phyloP scores from a whole-genome alignment of 768 basidiomycete genomes.

The Lyophyllum decastes region DNA sequence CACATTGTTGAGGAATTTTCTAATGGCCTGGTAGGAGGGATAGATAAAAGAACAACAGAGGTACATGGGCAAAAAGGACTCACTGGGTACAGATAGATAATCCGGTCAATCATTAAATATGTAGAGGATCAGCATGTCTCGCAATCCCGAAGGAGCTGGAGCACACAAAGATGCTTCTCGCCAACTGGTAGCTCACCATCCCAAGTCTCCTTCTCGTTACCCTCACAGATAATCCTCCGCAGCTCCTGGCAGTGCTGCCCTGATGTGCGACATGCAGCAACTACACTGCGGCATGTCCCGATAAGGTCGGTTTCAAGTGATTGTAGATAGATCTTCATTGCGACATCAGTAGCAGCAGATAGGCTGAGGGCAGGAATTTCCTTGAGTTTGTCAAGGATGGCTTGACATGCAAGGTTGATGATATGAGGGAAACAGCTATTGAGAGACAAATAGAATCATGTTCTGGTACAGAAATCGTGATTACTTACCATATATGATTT shows the following conservation, averaged over 20 bases:
- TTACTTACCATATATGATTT: slow-evolving; percentile 10
- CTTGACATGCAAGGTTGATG: slow-evolving; percentile 26
- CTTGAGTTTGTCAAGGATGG: slow-evolving; percentile 15
- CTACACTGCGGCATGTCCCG: slow-evolving; percentile 20
- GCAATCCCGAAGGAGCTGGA: slow-evolving; percentile 30
- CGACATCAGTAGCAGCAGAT: neutral
- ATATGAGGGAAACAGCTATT: slow-evolving; percentile 30
- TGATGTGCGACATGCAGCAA: slow-evolving; percentile 31
- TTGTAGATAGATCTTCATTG: slow-evolving; percentile 11
- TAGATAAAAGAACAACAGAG: slow-evolving; percentile 3
- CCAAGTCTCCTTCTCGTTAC: slow-evolving; percentile 22
- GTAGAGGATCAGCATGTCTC: slow-evolving; percentile 37
- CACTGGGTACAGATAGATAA: slow-evolving; percentile 33
- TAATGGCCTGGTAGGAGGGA: slow-evolving; percentile 19
- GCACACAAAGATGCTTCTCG: slow-evolving; percentile 8
- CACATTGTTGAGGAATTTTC: slow-evolving; percentile 17
- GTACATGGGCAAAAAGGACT: slow-evolving; percentile 1
- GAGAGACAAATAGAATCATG: neutral
- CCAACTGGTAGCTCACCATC: slow-evolving; percentile 1
- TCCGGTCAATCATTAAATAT: slow-evolving; percentile 33
- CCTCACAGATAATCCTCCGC: slow-evolving; percentile 21
- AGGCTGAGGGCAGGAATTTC: slow-evolving; percentile 10
- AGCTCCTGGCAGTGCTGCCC: slow-evolving; percentile 30
- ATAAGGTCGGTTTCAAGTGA: slow-evolving; percentile 27
- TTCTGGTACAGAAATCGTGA: neutral